phyloP scores from a whole-genome alignment of 2,329 filamentous ascomycete genomes.

The Colletotrichum sansevieriae region DNA sequence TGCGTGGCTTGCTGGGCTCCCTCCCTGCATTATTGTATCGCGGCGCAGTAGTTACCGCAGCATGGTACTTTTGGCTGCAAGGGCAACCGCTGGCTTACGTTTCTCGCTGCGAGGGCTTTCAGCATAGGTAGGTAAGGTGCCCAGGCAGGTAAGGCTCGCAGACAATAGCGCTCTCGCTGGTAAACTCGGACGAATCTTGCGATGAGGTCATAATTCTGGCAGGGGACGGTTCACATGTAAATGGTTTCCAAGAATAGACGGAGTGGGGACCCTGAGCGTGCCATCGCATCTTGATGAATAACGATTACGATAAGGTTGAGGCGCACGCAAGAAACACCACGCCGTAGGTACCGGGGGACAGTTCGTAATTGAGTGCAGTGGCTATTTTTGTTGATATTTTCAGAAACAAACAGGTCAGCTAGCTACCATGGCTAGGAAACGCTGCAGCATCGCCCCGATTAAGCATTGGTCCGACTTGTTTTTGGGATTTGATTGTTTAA shows the following conservation, averaged over 20 bases:
- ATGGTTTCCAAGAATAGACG: constrained; percentile 32
- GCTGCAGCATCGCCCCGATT: background rate
- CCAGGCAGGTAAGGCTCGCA: too few species aligned
- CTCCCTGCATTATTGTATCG: background rate
- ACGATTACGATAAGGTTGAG: constrained; percentile 28
- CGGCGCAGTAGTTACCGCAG: background rate
- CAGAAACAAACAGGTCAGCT: constrained; percentile 10
- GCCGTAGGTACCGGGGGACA: too few species aligned
- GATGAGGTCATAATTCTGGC: constrained; percentile 4
- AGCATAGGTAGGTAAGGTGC: too few species aligned
- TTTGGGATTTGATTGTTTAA: background rate
- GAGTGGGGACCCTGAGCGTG: background rate
- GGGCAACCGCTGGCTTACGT: background rate
- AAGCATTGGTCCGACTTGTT: constrained; percentile 4
- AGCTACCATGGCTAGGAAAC: constrained; percentile 1
- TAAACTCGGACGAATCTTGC: background rate
- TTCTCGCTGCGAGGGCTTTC: too few species aligned
- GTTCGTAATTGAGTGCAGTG: constrained; percentile 8
- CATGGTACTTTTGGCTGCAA: constrained; percentile 13
- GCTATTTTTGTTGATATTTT: constrained; percentile 17
- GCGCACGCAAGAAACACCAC: background rate
- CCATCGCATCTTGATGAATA: constrained; percentile 18
- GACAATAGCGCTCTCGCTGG: background rate
- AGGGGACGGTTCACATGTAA: background rate
- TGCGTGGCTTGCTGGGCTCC: background rate